Evolutionary conservation across 768 basidiomycete genomes (phyloP), one percentile per base, ranked within the genome.

Genomic region (Boletellus sp.): DNA sequence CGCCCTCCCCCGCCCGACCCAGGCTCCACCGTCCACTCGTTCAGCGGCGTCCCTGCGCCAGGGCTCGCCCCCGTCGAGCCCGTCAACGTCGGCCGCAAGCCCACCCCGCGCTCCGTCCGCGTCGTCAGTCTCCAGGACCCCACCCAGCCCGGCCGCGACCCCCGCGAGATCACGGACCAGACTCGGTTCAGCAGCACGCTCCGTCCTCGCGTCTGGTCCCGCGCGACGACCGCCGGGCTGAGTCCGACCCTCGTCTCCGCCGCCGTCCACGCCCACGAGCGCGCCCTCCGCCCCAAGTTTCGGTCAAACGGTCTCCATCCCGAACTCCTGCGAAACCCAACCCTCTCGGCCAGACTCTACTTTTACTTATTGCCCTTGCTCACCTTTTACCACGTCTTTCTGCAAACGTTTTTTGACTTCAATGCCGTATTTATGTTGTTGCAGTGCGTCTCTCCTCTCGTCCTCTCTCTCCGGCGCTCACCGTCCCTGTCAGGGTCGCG

Each of bases 351-450:
- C 56, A 79, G 72, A 55, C 59, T 85, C 40, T 83, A 83, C 66
- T 91, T 81, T 68, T 84, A 80, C 60, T 61, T 86, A 31, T 83
- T 80, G 63, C 87, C 85, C n/a, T 35, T 90, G 15, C 65, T 90
- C 54, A 76, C 81, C 6, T 81, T 91, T 64, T 81, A 79, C 17
- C 85, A 90, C 62, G 70, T 90, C 35, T 81, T 82, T 22, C 64
- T 89, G 9, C 90, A 93, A 66, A 83, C 85, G 1, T 94, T 87
- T 63, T 84, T 94, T 65, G 93, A 95, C 63, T 91, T 93, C 67
- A 93, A 94, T 66, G 83, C 85, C 58, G 83, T 86, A 56, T 94
- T 83, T 71, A 83, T 92, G 57, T 66, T 94, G 58, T 64, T 92
- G 36, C 83, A 91, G 90, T 93, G 62, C 72, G 91, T 84, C 13